phyloP scores from a whole-genome alignment of 306 rosid species.

The Nissolia schottii region DNA sequence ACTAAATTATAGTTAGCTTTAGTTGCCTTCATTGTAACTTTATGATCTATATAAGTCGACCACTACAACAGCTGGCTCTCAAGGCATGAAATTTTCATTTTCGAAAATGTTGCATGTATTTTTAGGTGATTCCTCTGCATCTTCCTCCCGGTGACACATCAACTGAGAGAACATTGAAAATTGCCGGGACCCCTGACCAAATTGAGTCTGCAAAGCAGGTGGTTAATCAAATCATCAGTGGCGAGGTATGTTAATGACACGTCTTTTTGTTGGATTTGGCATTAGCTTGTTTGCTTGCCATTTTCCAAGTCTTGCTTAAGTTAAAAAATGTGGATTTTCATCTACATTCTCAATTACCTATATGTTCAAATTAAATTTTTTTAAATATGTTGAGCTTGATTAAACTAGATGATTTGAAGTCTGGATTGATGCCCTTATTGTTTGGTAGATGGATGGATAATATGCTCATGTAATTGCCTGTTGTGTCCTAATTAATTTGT shows the following conservation, averaged over 20 bases:
- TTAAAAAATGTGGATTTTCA: not conserved
- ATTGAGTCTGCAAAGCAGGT: conserved; percentile 75
- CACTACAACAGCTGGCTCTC: not conserved
- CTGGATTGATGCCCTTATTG: not conserved
- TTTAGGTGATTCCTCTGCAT: conserved; percentile 91
- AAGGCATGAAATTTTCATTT: not conserved
- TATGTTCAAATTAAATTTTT: not conserved
- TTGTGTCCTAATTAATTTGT: not conserved
- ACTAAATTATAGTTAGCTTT: not conserved
- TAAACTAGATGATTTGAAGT: not conserved
- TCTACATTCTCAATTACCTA: not conserved
- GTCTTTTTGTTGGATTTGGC: not conserved
- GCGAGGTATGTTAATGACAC: conserved; percentile 16
- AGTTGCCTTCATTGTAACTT: not conserved
- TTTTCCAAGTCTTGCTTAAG: not conserved
- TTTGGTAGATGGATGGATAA: not conserved
- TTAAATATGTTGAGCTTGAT: not conserved
- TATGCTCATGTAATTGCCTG: not conserved
- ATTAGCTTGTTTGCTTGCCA: not conserved
- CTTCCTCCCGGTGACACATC: conserved; percentile 94
- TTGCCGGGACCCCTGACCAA: conserved; percentile 79
- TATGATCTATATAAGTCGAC: not conserved
- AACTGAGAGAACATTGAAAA: conserved; percentile 73
- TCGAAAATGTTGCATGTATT: not conserved
- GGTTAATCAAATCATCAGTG: conserved; percentile 82